phyloP scores from a whole-genome alignment of 1,284 basidiomycete species.

The Termitomyces sp. region DNA sequence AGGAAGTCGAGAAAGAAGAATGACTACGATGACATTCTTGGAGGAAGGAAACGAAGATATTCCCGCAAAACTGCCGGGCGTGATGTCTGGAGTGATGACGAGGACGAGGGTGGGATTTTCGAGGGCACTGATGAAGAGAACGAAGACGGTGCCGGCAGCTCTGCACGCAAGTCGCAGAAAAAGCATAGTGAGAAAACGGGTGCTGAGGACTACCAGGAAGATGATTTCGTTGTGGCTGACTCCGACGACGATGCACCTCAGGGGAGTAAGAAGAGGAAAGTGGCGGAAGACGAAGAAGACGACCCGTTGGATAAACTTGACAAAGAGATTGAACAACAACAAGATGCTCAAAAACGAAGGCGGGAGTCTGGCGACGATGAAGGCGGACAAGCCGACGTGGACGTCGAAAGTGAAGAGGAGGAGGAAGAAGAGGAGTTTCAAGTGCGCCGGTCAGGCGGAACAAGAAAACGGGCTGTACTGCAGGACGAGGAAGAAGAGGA shows the following conservation, averaged over 20 bases:
- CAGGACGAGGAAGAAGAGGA: conserved; percentile 59
- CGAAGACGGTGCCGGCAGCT: conserved; percentile 34
- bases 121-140: conserved; percentile 46
- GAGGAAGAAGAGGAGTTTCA: conserved; percentile 63
- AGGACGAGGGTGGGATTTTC: conserved; percentile 48
- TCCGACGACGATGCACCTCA: conserved; percentile 59
- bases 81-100: conserved; percentile 59
- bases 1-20: conserved; percentile 57
- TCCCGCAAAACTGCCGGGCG: conserved; percentile 41
- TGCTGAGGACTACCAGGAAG: conserved; percentile 68
- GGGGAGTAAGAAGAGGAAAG: conserved; percentile 34
- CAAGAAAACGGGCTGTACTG: conserved; percentile 53
- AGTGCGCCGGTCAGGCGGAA: conserved; percentile 47
- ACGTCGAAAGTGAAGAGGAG: conserved; percentile 64
- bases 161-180: conserved; percentile 39
- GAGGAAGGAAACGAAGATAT: conserved; percentile 42
- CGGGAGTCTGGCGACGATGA: conserved; percentile 29
- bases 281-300: conserved; percentile 41
- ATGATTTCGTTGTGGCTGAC: conserved; percentile 78
- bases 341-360: conserved; percentile 36
- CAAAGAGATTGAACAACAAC: conserved; percentile 49
- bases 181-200: conserved; percentile 36
- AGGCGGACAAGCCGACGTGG: conserved; percentile 53
- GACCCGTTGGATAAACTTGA: conserved; percentile 69
- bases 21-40: conserved; percentile 43